Base-by-base conservation (phyloP, 2,329 filamentous ascomycete genomes). In the Scopulariopsis brevicaulis region DNA sequence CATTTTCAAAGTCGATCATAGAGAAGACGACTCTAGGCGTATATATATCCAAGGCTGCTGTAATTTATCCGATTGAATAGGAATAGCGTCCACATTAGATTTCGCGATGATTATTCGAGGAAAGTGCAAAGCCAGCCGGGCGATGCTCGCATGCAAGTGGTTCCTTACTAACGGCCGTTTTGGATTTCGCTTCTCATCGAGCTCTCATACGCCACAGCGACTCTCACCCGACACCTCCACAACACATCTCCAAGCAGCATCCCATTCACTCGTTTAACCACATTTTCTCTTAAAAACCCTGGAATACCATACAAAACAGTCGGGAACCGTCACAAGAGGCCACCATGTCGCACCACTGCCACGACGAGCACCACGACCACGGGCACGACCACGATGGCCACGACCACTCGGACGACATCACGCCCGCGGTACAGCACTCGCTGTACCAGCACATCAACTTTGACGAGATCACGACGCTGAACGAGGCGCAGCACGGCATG, bases 361-460 rank as follows among this genome's bases (percentile, higher is more conserved):
- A 79, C 67, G 73, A 79, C 61, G 77, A 80, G 61, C 77, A 80
- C 64, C 68, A 67, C 25, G 68, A 74, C 61, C 74, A 79, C 64
- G 76, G 71, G 59, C 74, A 79, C 61, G 74, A 76, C 62, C 73
- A 76, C 63, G 79, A 83, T 63, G 77, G 76, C 59, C 76, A 84
- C 64, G 91, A 96, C 71, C 93, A 96, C 74, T 86, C 83, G 53
- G 89, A 97, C 75, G 93, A 97, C 75, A 83, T 96, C 65, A 92
- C 89, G 1, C 94, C 94, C 0, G 93, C 92, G 1, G 78, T 96
- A 18, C 93, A 97, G 72, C 87, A 86, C 65, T 90, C 91, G 50
- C 84, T 99, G 40, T 97, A 96, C 76, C 84, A 89, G 63, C 88
- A 96, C 69, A 91, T 99, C 71, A 84, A 92, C 70, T 96, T 97